phyloP scores from a whole-genome alignment of 2,329 filamentous ascomycete species.

The Colletotrichum acutatum region DNA sequence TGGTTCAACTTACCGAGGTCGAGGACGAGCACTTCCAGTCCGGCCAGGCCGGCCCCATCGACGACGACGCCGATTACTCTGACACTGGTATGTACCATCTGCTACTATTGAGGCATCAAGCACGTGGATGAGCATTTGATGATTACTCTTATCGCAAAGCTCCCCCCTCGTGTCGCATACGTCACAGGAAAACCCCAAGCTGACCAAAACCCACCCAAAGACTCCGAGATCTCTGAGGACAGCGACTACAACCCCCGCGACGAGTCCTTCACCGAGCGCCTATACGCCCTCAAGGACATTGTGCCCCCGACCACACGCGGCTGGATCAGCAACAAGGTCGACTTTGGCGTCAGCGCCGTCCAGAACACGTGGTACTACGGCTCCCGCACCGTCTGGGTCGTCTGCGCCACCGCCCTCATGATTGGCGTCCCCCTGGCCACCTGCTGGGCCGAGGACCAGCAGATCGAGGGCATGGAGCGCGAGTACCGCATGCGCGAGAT shows the following conservation, averaged over 20 bases:
- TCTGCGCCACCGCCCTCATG: slow-evolving; percentile 89
- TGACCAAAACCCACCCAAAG: slow-evolving; percentile 51
- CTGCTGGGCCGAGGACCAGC: slow-evolving; percentile 94
- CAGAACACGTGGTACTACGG: slow-evolving; percentile 72
- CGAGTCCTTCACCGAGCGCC: slow-evolving; percentile 73
- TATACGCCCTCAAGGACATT: slow-evolving; percentile 80
- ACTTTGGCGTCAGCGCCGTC: slow-evolving; percentile 65
- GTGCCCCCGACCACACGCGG: slow-evolving; percentile 78
- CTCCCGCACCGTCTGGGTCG: slow-evolving; percentile 84
- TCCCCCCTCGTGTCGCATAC: background rate
- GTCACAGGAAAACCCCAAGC: slow-evolving; percentile 15
- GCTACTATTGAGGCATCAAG: background rate
- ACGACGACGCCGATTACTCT: slow-evolving; percentile 92
- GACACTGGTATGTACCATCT: slow-evolving; percentile 79
- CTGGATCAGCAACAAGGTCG: slow-evolving; percentile 71
- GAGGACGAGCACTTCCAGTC: slow-evolving; percentile 93
- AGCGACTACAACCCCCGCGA: slow-evolving; percentile 72
- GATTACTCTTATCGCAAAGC: background rate
- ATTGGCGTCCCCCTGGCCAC: slow-evolving; percentile 94
- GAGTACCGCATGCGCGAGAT: slow-evolving; percentile 96
- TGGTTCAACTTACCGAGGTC: slow-evolving; percentile 98
- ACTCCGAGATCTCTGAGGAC: slow-evolving; percentile 87
- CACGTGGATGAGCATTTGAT: background rate
- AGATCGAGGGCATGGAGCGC: slow-evolving; percentile 96
- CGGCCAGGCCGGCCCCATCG: slow-evolving; percentile 75